Evolutionary conservation across 192 early-diverging fungal genomes (phyloP).

Genomic region (Linnemannia schmuckeri): DNA sequence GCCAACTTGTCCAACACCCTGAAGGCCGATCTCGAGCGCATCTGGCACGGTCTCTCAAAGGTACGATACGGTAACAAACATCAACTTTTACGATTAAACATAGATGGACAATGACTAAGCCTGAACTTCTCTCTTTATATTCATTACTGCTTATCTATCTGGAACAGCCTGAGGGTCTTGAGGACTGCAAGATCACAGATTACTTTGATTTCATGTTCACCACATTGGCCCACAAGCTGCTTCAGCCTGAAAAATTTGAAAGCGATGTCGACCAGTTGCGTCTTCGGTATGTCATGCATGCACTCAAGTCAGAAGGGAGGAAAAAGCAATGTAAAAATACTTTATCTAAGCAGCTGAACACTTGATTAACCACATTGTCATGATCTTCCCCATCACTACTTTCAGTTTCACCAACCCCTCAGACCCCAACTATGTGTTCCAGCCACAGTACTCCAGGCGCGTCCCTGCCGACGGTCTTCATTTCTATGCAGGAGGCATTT

Average conservation of each 20-base stretch:
- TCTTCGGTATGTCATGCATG: constrained; percentile 61
- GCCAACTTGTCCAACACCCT: constrained; percentile 84
- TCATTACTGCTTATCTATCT: constrained; percentile 12
- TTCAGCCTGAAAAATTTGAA: constrained; percentile 89
- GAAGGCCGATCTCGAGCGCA: constrained; percentile 85
- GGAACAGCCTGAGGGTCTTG: constrained; percentile 82
- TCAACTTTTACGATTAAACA: not conserved
- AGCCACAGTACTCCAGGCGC: constrained; percentile 85
- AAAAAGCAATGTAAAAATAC: not conserved
- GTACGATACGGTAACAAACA: constrained; percentile 45
- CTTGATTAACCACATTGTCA: not conserved
- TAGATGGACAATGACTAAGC: not conserved
- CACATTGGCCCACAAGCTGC: constrained; percentile 91
- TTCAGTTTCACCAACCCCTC: constrained; percentile 77
- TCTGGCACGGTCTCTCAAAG: constrained; percentile 92
- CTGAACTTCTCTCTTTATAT: not conserved
- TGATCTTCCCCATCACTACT: not conserved
- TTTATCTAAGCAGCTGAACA: not conserved
- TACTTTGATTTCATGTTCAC: constrained; percentile 95
- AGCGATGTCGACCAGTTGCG: constrained; percentile 73
- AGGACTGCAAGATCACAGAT: constrained; percentile 80
- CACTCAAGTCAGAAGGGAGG: not conserved
- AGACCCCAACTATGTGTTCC: constrained; percentile 86
- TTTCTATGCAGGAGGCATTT: constrained; percentile 91
- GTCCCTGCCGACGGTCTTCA: constrained; percentile 98